Evolutionary conservation across 2,329 filamentous ascomycete species (phyloP).

Genomic region (Neofusicoccum ribis): DNA sequence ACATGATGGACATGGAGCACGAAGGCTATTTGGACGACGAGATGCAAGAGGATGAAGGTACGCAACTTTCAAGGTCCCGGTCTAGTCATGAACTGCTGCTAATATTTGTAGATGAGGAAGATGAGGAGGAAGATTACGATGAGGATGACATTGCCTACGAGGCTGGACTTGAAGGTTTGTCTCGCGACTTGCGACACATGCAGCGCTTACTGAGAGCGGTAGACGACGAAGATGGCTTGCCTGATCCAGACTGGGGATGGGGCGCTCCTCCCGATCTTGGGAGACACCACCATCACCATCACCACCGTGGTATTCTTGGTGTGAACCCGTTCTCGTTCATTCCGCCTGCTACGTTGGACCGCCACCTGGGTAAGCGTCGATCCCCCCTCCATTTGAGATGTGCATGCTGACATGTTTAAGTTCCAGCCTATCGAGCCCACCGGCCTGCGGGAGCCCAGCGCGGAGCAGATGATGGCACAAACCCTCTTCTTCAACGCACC

Average conservation of each 20-base stretch:
- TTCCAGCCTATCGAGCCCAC: slow-evolving; percentile 53
- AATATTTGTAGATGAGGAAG: slow-evolving; percentile 35
- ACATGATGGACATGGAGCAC: slow-evolving; percentile 47
- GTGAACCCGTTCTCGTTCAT: slow-evolving; percentile 38
- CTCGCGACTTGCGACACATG: slow-evolving; percentile 14
- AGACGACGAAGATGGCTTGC: slow-evolving; percentile 46
- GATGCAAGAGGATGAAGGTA: slow-evolving; percentile 59
- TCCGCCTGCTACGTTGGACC: slow-evolving; percentile 54
- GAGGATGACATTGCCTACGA: slow-evolving; percentile 64
- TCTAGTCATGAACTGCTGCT: neutral
- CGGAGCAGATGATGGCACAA: slow-evolving; percentile 75
- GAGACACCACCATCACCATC: slow-evolving; percentile 48
- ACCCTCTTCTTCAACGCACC: slow-evolving; percentile 77
- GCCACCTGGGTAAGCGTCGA: slow-evolving; percentile 35
- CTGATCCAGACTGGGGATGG: slow-evolving; percentile 51
- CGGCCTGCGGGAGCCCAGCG: slow-evolving; percentile 56
- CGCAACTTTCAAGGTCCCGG: slow-evolving; percentile 40
- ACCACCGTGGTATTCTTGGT: slow-evolving; percentile 58
- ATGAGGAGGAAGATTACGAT: slow-evolving; percentile 68
- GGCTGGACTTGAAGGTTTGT: slow-evolving; percentile 45
- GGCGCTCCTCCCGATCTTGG: slow-evolving; percentile 33
- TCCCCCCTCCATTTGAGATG: neutral
- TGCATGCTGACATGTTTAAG: slow-evolving; percentile 26
- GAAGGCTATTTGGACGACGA: slow-evolving; percentile 59
- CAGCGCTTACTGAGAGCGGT: slow-evolving; percentile 20